phyloP scores from a whole-genome alignment of 2,329 filamentous ascomycete species.

The Rasamsonia emersonii region DNA sequence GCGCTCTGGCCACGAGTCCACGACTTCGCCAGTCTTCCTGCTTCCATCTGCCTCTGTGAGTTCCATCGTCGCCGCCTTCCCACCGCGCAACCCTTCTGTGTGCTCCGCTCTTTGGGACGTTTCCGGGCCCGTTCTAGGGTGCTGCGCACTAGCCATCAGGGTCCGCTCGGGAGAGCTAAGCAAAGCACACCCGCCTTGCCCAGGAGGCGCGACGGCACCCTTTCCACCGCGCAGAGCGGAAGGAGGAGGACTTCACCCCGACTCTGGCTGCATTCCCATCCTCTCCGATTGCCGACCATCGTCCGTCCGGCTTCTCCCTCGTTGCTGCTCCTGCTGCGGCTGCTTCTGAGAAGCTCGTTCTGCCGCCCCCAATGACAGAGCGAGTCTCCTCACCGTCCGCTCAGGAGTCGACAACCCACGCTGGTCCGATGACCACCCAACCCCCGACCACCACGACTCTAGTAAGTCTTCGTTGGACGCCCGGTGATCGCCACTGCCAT shows the following conservation, averaged over 20 bases:
- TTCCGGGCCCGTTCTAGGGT: too few species aligned
- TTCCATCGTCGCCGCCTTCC: too few species aligned
- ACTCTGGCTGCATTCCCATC: background rate
- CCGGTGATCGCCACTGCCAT: background rate
- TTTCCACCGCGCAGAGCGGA: conserved; percentile 7
- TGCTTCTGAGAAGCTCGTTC: conserved; percentile 14
- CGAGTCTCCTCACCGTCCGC: conserved; percentile 22
- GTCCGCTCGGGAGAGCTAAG: conserved; percentile 16
- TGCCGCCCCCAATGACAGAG: conserved; percentile 24
- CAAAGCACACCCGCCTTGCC: conserved; percentile 13
- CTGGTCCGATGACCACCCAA: conserved; percentile 26
- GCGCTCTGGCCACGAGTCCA: too few species aligned
- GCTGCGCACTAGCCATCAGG: conserved; percentile 17
- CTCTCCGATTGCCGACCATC: background rate
- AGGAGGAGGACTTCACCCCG: conserved; percentile 8
- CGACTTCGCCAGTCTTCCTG: too few species aligned
- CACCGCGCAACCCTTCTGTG: too few species aligned
- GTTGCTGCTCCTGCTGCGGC: conserved; percentile 10
- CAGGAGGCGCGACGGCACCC: conserved; percentile 18
- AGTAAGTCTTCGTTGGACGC: conserved; percentile 17
- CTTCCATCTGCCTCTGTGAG: too few species aligned
- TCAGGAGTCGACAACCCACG: conserved; percentile 20
- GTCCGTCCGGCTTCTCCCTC: conserved; percentile 14
- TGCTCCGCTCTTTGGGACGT: too few species aligned
- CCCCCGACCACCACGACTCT: conserved; percentile 16